Percentiles rank a stretch among this genome's conserved stretches.
These are phyloP conservation scores for Fusarium sp. DNA, from an alignment of 2,329 filamentous ascomycete genomes.

Conservation along the genomic window DNA sequence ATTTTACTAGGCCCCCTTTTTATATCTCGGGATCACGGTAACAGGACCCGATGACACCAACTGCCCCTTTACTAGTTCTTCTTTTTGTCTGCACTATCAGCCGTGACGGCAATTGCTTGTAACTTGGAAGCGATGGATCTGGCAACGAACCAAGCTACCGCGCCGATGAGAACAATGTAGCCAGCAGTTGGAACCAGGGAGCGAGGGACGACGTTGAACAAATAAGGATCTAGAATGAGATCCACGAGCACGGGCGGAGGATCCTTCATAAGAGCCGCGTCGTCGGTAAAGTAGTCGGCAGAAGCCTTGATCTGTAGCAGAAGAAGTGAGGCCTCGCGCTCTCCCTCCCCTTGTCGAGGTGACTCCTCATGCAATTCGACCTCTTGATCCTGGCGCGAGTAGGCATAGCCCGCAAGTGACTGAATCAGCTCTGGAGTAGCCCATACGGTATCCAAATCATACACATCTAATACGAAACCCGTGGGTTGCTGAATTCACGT, in stretches of 20 bases:
- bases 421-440: constrained; percentile 73
- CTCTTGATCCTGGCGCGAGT: constrained; percentile 60
- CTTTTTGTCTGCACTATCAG: constrained; percentile 56
- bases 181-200: constrained; percentile 80
- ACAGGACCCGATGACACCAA: constrained; percentile 31
- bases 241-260: constrained; percentile 85
- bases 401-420: constrained; percentile 75
- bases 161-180: constrained; percentile 77
- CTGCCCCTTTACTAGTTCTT: constrained; percentile 47
- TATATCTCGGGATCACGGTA: constrained; percentile 31
- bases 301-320: constrained; percentile 82
- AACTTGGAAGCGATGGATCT: constrained; percentile 51
- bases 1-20: constrained; percentile 39
- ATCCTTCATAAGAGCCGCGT: constrained; percentile 80
- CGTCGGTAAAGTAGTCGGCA: constrained; percentile 87
- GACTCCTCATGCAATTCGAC: constrained; percentile 15
- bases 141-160: constrained; percentile 62
- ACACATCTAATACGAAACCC: constrained; percentile 78
- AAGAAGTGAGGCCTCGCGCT: constrained; percentile 67
- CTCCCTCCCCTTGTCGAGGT: constrained; percentile 24
- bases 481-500: constrained; percentile 81
- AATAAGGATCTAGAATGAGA: constrained; percentile 87
- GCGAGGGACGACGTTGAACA: constrained; percentile 83
- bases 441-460: constrained; percentile 73
- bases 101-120: constrained; percentile 46